Percentiles rank a stretch among this genome's conserved stretches.
Evolutionary conservation across 2,329 filamentous ascomycete species (phyloP).

Genomic region (Cryphonectria parasitica): DNA sequence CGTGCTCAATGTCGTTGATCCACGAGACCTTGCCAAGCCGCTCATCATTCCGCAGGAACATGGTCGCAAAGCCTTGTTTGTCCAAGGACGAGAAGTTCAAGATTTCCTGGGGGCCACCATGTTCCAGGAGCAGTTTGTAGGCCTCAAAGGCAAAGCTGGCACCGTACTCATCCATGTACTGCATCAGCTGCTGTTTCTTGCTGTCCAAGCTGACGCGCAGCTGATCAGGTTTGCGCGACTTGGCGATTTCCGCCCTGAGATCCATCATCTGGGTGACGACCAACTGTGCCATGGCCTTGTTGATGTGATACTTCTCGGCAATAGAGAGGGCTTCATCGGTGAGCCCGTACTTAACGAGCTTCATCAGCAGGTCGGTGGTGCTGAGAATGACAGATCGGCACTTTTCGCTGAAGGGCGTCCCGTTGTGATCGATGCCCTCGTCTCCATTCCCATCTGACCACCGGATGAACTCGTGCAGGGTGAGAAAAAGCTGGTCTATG

Average conservation of each 20-base stretch:
- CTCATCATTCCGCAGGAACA: conserved; percentile 74
- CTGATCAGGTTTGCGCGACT: conserved; percentile 41
- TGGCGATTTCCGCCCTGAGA: conserved; percentile 42
- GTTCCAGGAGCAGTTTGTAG: conserved; percentile 76
- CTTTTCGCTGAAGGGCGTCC: conserved; percentile 53
- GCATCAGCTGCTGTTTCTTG: conserved; percentile 52
- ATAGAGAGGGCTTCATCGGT: conserved; percentile 63
- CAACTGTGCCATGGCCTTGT: conserved; percentile 59
- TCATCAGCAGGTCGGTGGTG: conserved; percentile 50
- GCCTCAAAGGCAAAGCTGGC: conserved; percentile 74
- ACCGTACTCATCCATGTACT: conserved; percentile 66
- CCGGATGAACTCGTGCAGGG: conserved; percentile 56
- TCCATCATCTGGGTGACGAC: conserved; percentile 57
- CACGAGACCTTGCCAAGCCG: conserved; percentile 80
- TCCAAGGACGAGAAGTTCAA: conserved; percentile 73
- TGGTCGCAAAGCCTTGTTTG: conserved; percentile 71
- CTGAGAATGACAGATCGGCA: conserved; percentile 40
- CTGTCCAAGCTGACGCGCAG: conserved; percentile 49
- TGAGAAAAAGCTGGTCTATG: conserved; percentile 59
- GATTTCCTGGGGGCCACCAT: conserved; percentile 67
- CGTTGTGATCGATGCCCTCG: conserved; percentile 50
- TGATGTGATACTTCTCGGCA: conserved; percentile 61
- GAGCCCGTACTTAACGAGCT: conserved; percentile 57
- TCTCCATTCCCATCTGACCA: conserved; percentile 53
- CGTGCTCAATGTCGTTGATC: conserved; percentile 88